Base-by-base conservation (phyloP, 2,329 filamentous ascomycete genomes). In the Venturia carpophila region DNA sequence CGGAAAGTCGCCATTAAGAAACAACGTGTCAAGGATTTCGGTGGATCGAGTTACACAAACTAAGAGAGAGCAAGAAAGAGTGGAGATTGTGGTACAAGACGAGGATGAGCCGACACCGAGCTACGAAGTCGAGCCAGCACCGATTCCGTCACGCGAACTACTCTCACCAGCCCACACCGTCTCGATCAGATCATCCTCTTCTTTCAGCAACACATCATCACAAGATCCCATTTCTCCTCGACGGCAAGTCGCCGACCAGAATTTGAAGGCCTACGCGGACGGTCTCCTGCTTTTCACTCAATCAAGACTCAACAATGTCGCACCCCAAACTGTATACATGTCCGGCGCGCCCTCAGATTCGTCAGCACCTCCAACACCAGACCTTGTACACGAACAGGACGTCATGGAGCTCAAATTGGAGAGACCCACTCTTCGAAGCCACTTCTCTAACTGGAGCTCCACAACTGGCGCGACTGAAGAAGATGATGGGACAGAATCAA, bases 391-490 rank as follows among this genome's bases (percentile, higher is more conserved):
- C 10, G 62, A 63, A 19, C 21, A 49, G 13, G 62, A 63, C n/a
- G 64, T 65, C 27, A 43, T 42, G 19, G 64, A 61, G 43, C 34
- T 62, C 9, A 62, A 15, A 6, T 42, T 56, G 17, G 10, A 41
- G 39, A 37, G 42, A 62, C 56, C 56, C 5, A n/a, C 27, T 42
- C 52, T 65, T 34, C 39, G 58, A 7, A 65, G 64, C 34, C 64
- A 62, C 3, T 65, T 65, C 27, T 65, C 64, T 15, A 56, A 65
- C 41, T 65, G 64, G 64, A 65, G 64, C 43, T 65, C 55, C n/a
- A 62, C 64, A 24, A 63, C 62, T 34, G 52, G 15, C 52, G 52
- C 34, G 15, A 37, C 52, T 5, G 52, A 21, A 37, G n/a, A 47
- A 15, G 60, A 61, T 11, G 39, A 24, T 34, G 42, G 34, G 5